These are phyloP conservation scores for Acer saccharum DNA, from an alignment of 345 rosid species.

Conservation along the genomic window DNA sequence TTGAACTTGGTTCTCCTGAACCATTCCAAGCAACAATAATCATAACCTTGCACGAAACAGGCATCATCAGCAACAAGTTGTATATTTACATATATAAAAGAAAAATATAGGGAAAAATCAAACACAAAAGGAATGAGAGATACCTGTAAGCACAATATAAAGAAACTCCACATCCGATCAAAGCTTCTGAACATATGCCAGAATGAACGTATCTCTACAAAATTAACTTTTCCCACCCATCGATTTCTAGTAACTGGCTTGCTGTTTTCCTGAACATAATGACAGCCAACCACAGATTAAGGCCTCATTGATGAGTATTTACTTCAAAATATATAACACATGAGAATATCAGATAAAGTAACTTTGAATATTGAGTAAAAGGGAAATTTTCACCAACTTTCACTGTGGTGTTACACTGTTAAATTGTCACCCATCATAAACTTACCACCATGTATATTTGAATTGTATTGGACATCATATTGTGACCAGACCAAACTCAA, in stretches of 20 bases:
- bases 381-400: background rate
- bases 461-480: background rate
- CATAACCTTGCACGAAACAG: slow-evolving; percentile 65
- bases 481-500: background rate
- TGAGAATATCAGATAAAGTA: background rate
- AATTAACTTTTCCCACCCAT: slow-evolving; percentile 97
- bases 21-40: slow-evolving; percentile 95
- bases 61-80: slow-evolving; percentile 30
- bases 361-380: background rate
- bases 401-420: background rate
- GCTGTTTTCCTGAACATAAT: slow-evolving; percentile 53
- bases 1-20: slow-evolving; percentile 51
- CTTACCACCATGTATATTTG: background rate
- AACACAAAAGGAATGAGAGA: background rate
- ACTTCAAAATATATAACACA: background rate
- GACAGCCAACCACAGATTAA: slow-evolving; percentile 7
- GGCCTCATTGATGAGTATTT: background rate
- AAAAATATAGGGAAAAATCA: slow-evolving; percentile 1
- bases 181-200: slow-evolving; percentile 99
- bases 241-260: slow-evolving; percentile 62
- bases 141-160: slow-evolving; percentile 91
- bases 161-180: slow-evolving; percentile 99
- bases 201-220: slow-evolving; percentile 96
- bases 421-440: background rate
- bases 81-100: slow-evolving; percentile 6